A percentile compares a stretch with the other conserved stretches of the same genome.
These are phyloP conservation scores for Hygrophorus pudorinus DNA, from an alignment of 768 basidiomycete species.

Conservation along the genomic window DNA sequence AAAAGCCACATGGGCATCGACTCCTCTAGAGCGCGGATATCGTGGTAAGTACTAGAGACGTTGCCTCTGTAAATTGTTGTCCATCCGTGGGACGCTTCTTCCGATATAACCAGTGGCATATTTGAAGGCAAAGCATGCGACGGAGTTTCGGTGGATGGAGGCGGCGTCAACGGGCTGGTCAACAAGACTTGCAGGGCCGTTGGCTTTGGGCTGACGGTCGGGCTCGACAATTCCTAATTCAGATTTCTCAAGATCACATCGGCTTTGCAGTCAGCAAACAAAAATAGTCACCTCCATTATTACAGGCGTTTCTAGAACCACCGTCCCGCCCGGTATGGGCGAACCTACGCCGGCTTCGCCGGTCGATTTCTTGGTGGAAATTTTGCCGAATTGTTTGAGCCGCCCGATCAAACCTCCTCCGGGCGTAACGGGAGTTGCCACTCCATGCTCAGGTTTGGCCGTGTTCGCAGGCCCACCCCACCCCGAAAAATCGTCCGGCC, in stretches of 20 bases:
- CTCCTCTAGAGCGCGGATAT: constrained; percentile 49
- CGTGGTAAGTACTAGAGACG: constrained; percentile 39
- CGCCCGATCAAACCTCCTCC: constrained; percentile 64
- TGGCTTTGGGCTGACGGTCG: constrained; percentile 23
- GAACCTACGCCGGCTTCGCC: constrained; percentile 22
- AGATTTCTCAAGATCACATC: background rate
- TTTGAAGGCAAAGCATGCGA: constrained; percentile 45
- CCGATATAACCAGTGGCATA: constrained; percentile 67
- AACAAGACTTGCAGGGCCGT: constrained; percentile 48
- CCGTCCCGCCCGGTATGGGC: constrained; percentile 18
- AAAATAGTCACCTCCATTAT: constrained; percentile 20
- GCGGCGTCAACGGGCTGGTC: constrained; percentile 50
- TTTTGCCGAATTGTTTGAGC: constrained; percentile 66
- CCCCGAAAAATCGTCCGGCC: no score
- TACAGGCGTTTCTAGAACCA: constrained; percentile 16
- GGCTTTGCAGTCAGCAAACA: background rate
- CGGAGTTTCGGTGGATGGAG: constrained; percentile 65
- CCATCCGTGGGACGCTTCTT: constrained; percentile 72
- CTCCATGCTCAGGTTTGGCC: no score
- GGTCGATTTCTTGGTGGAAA: constrained; percentile 28
- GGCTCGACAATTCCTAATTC: constrained; percentile 10
- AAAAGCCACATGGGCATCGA: constrained; percentile 82
- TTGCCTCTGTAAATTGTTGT: constrained; percentile 67
- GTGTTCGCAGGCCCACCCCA: no score
- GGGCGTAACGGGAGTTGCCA: constrained; percentile 37